Evolutionary conservation across 352 stramenopile species (phyloP).

Genomic region (Stramenopiles sp.): DNA sequence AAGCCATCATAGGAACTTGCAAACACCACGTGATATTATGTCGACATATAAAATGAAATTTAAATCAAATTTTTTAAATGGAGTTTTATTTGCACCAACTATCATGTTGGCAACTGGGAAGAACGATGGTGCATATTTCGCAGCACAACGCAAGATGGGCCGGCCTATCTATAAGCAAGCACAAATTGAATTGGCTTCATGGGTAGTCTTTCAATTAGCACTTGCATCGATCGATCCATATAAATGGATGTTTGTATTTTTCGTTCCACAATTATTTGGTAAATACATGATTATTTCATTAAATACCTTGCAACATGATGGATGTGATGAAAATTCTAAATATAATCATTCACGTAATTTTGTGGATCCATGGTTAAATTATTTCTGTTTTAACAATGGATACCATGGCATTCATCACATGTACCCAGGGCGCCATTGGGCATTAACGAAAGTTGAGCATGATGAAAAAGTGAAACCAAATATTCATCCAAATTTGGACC

Average conservation of each 20-base stretch:
- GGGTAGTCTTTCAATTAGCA: neutral
- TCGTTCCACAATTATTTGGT: neutral
- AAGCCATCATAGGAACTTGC: neutral
- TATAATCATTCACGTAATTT: neutral
- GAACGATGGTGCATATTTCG: neutral
- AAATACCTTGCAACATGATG: neutral
- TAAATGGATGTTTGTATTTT: neutral
- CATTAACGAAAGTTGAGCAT: neutral
- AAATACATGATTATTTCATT: neutral
- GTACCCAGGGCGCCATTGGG: neutral
- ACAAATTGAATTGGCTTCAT: neutral
- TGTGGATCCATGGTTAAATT: neutral
- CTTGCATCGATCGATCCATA: neutral
- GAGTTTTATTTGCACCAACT: neutral
- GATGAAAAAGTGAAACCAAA: neutral
- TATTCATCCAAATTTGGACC: neutral
- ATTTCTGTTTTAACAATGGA: neutral
- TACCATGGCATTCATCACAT: neutral
- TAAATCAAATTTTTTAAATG: neutral
- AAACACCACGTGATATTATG: neutral
- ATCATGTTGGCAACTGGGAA: neutral
- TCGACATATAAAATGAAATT: neutral
- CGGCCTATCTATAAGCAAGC: neutral
- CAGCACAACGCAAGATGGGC: neutral
- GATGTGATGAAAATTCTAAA: neutral